Conservation (phyloP, 2,329 filamentous ascomycete species). For the Sclerotinia spermophila region DNA sequence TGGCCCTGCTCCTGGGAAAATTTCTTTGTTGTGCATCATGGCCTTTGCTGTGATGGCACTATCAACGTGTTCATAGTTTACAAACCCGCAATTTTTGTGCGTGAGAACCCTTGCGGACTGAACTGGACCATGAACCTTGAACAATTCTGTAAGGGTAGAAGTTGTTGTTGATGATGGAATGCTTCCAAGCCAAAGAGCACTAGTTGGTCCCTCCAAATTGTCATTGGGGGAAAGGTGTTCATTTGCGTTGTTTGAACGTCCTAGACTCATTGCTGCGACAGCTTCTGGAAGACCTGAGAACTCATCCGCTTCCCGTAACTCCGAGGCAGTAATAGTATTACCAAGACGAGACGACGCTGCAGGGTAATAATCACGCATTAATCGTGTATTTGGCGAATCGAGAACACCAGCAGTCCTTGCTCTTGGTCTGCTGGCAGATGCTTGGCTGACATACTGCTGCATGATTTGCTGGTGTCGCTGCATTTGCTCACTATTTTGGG, state of each 20-base stretch:
- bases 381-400: conserved; percentile 49
- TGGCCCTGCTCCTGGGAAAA: conserved; percentile 93
- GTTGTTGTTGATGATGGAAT: conserved; percentile 96
- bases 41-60: conserved; percentile 87
- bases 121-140: conserved; percentile 87
- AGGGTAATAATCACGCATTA: conserved; percentile 70
- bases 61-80: conserved; percentile 91
- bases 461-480: conserved; percentile 86
- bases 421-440: conserved; percentile 75
- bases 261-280: conserved; percentile 75
- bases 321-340: conserved; percentile 69
- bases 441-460: conserved; percentile 84
- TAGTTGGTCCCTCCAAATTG: conserved; percentile 84
- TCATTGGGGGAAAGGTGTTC: conserved; percentile 72
- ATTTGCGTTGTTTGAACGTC: conserved; percentile 61
- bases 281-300: conserved; percentile 79
- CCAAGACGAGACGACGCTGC: conserved; percentile 72
- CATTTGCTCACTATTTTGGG: conserved; percentile 50
- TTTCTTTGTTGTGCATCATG: conserved; percentile 91
- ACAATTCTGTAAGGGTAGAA: conserved; percentile 91
- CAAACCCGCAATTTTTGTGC: conserved; percentile 98
- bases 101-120: conserved; percentile 89
- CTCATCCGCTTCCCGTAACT: conserved; percentile 74
- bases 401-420: conserved; percentile 89
- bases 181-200: conserved; percentile 93